Evolutionary conservation across 2,329 filamentous ascomycete genomes (phyloP).

Genomic region (Penicillium sp.): DNA sequence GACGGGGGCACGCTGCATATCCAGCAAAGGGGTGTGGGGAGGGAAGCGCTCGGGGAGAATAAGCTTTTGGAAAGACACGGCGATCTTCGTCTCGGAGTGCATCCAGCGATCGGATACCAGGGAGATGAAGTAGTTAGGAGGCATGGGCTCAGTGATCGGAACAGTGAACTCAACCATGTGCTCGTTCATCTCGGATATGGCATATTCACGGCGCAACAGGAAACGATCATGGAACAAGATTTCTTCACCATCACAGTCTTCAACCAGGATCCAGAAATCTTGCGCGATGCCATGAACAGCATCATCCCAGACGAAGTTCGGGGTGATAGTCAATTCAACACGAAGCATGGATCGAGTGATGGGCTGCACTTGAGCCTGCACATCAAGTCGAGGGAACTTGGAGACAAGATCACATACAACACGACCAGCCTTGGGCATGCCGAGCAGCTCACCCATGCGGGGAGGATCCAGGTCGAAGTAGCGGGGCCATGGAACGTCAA

Average conservation of each 20-base stretch:
- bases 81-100: slow-evolving; percentile 91
- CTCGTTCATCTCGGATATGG: slow-evolving; percentile 81
- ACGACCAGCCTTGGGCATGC: slow-evolving; percentile 84
- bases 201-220: slow-evolving; percentile 86
- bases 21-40: slow-evolving; percentile 86
- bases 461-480: slow-evolving; percentile 97
- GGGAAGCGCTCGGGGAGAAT: slow-evolving; percentile 95
- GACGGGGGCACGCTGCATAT: slow-evolving; percentile 88
- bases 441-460: slow-evolving; percentile 91
- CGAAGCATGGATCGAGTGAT: slow-evolving; percentile 92
- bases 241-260: slow-evolving; percentile 96
- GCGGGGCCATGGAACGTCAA: slow-evolving; percentile 88
- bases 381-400: slow-evolving; percentile 90
- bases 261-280: slow-evolving; percentile 95
- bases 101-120: slow-evolving; percentile 97
- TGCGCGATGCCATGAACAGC: slow-evolving; percentile 83
- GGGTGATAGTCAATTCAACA: slow-evolving; percentile 86
- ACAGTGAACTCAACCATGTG: slow-evolving; percentile 96
- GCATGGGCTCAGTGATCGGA: slow-evolving; percentile 95
- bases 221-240: slow-evolving; percentile 96
- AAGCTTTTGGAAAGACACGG: slow-evolving; percentile 92
- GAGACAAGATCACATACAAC: slow-evolving; percentile 83
- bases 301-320: slow-evolving; percentile 96
- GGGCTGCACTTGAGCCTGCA: slow-evolving; percentile 92
- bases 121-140: slow-evolving; percentile 97